Evolutionary conservation across 2,329 filamentous ascomycete genomes (phyloP), one percentile per base, ranked within the genome.

Genomic region (Hypoxylon sp.): DNA sequence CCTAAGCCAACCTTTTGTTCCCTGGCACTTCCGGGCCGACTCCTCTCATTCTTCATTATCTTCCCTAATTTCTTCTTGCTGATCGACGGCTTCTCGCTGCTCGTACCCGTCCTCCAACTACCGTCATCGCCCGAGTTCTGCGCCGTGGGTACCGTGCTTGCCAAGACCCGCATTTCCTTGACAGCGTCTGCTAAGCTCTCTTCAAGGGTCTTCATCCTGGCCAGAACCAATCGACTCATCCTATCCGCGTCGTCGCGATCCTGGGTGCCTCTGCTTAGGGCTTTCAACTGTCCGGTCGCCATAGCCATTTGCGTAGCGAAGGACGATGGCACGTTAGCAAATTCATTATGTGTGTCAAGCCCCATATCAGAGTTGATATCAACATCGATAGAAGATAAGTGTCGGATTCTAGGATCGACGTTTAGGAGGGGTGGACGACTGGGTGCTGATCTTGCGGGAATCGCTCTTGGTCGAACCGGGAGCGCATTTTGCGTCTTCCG

Each of bases 141-240:
- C 29, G 83, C 81, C 5, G 86, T 86, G 2, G 84, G 81, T 2
- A 83, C 81, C 35, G 80, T 80, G 42, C 80, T 82, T 51, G 79
- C 88, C 78, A 88, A 81, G 70, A 89, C 88, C 69, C 92, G 89
- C 78, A 97, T 91, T 79, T 96, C 93, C 69, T 88, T 89, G 63
- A 94, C 88, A n/a, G 97, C 91, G 66, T 97, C 93, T 2, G 92
- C 87, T 78, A 98, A 95, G 13, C 94, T 92, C 80, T 97, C 94
- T 78, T 98, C 94, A 1, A 98, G 85, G 6, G 92, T 95, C 78
- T 96, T 96, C 94, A 98, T 98, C 35, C 94, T 86, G 8, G 94
- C 93, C 50, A 98, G 84, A 80, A 98, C 92, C 50, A 97, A 86
- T 62, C 93, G 88, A 73, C 91, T 90, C 87, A 94, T 92, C 44